Evolutionary conservation across 2,329 filamentous ascomycete genomes (phyloP).

Genomic region (Pseudogymnoascus sp.): DNA sequence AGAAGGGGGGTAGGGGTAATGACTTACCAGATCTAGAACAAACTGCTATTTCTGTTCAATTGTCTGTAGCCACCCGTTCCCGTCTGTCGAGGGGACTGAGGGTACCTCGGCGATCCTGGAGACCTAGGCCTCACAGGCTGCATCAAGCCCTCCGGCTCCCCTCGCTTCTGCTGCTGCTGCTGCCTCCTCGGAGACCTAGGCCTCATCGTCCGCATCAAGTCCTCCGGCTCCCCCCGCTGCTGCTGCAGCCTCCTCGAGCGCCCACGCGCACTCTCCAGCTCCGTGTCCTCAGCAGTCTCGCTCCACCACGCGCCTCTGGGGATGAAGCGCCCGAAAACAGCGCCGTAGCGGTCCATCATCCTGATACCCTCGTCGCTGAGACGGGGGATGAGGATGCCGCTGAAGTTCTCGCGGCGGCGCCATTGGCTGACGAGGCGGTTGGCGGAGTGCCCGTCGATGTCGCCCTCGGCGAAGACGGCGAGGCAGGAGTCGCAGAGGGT

Average conservation of each 20-base stretch:
- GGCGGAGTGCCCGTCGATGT: background rate
- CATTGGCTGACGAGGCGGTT: background rate
- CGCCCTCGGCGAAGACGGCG: background rate
- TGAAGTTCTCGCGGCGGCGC: background rate
- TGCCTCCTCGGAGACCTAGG: no score
- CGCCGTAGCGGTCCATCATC: background rate
- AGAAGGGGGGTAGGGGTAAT: background rate
- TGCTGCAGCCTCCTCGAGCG: background rate
- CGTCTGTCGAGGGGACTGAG: background rate
- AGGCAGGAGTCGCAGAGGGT: background rate
- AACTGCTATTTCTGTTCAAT: background rate
- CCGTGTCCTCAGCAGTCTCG: background rate
- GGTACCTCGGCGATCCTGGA: background rate
- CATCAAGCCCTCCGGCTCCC: no score
- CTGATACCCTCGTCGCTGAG: background rate
- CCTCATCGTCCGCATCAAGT: background rate
- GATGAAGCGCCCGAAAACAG: background rate
- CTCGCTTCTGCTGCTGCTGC: no score
- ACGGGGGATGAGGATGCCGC: background rate
- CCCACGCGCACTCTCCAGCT: background rate
- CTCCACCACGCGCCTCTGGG: background rate
- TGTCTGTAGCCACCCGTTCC: background rate
- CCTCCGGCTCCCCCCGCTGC: background rate
- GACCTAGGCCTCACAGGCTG: background rate
- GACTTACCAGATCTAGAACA: background rate